These are phyloP conservation scores for Stentor roeselii DNA, from an alignment of 73 alveolate genomes.

Conservation along the genomic window DNA sequence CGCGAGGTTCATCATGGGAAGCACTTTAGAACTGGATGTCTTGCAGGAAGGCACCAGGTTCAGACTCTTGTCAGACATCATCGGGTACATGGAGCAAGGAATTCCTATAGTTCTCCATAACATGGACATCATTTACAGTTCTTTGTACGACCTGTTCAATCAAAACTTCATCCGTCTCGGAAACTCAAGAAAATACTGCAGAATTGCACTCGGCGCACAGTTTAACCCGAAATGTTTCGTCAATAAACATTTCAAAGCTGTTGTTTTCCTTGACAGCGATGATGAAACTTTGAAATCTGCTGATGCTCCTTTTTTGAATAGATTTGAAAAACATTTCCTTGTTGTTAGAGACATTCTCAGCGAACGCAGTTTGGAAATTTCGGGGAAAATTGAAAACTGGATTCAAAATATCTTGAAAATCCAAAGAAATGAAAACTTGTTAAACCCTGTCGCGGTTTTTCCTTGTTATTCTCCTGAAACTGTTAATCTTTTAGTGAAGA, in stretches of 20 bases:
- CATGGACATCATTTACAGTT: slow-evolving; percentile 27
- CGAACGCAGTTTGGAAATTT: too few relatives aligned
- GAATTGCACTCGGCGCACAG: slow-evolving; percentile 22
- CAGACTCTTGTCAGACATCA: background rate
- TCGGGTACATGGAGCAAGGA: slow-evolving; percentile 27
- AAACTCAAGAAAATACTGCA: slow-evolving; percentile 9
- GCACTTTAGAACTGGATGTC: slow-evolving; percentile 7
- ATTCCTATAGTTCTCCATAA: slow-evolving; percentile 2
- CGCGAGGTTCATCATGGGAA: slow-evolving; percentile 3
- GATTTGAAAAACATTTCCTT: slow-evolving; percentile 12
- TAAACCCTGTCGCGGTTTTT: too few relatives aligned
- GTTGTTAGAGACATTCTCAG: background rate
- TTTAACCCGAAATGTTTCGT: slow-evolving; percentile 29
- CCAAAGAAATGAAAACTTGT: background rate
- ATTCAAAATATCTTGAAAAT: slow-evolving; percentile 11
- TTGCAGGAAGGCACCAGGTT: background rate
- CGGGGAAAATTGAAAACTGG: too few relatives aligned
- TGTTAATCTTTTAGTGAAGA: background rate
- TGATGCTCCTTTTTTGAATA: slow-evolving; percentile 11
- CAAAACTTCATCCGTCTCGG: slow-evolving; percentile 21
- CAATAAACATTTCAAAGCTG: background rate
- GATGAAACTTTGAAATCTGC: background rate
- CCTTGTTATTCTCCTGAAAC: background rate
- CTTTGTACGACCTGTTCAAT: slow-evolving; percentile 27
- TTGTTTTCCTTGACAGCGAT: slow-evolving; percentile 3